Base-by-base conservation (phyloP, 2,329 filamentous ascomycete species). In the Fusarium metavorans region DNA sequence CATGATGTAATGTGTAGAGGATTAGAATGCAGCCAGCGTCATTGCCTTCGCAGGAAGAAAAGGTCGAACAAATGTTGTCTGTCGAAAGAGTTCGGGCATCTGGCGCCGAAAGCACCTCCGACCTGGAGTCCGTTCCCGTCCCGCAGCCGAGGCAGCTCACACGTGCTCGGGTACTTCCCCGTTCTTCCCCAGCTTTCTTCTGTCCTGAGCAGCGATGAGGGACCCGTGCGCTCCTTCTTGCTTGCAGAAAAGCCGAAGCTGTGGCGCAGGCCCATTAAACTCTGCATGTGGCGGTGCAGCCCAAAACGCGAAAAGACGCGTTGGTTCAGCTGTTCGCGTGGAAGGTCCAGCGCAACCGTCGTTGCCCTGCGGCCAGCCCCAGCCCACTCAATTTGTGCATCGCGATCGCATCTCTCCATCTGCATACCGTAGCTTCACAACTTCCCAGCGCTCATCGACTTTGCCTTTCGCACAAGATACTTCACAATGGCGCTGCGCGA, bases 401-500 rank as follows among this genome's bases (percentile, higher is more conserved):
- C 70, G 62, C 75, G 73, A 72, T 71, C 68, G 52, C 68, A 75
- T 72, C 67, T 67, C 67, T 66, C 68, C 71, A 69, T 67, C 65
- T 59, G 50, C 71, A 71, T 48, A 66, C 16, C 35, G 35, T 32
- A 45, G 54, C 54, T 72, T 62, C 67, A 74, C 67, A 58, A 68
- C 56, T 35, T 54, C 61, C 34, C 67, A 50, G 74, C 71, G 71
- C 72, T 69, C 62, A 66, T 70, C 45, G 61, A 66, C 60, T 64
- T 73, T 62, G 71, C 68, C 34, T 59, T 69, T 66, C 67, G 74
- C 52, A 72, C 71, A 68, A 66, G 58, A 76, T 71, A 63, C 64
- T 71, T 76, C 80, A 85, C 74, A 77, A 98, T 98, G 96, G 93
- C 95, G 88, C 93, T 98, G 81, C 90, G 95, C 80, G 92, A 93